Percentiles rank a stretch among this genome's conserved stretches.
Conservation (phyloP, 1,139 yeast species). For the Torulaspora globosa region DNA sequence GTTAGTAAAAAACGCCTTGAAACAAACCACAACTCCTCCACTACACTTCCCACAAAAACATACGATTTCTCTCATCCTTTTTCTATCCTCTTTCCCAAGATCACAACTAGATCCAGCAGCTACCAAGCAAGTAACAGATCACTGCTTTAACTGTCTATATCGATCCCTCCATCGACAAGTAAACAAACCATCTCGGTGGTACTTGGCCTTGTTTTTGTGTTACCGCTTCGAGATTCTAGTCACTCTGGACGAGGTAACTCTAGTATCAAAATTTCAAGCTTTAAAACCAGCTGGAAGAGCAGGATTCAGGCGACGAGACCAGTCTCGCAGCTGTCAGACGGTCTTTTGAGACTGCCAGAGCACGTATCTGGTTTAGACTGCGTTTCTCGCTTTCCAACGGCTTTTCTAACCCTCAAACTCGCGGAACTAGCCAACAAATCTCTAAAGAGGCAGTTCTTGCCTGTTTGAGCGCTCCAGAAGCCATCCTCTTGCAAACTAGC, state of each 20-base stretch:
- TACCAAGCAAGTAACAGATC: neutral
- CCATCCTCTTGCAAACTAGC: too few species aligned
- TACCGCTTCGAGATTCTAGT: constrained; percentile 9
- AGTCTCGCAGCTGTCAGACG: too few species aligned
- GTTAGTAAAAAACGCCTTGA: constrained; percentile 11
- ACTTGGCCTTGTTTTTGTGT: constrained; percentile 11
- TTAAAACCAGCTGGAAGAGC: neutral
- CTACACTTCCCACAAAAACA: constrained; percentile 28
- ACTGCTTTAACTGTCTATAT: neutral
- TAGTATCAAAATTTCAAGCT: too few species aligned
- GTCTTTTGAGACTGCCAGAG: too few species aligned
- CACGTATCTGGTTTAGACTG: too few species aligned
- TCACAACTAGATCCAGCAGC: neutral
- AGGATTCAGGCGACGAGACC: too few species aligned
- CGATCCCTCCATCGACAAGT: neutral
- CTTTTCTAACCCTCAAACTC: too few species aligned
- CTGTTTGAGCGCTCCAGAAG: too few species aligned
- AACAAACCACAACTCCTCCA: neutral
- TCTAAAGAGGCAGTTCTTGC: too few species aligned
- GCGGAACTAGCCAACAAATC: too few species aligned
- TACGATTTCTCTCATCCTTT: constrained; percentile 59
- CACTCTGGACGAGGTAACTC: constrained; percentile 4
- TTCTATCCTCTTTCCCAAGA: neutral
- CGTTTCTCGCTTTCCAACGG: too few species aligned
- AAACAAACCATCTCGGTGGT: constrained; percentile 4